Evolutionary conservation across 2,329 filamentous ascomycete species (phyloP), one percentile per base, ranked within the genome.

Genomic region (Pyrenophora teres): DNA sequence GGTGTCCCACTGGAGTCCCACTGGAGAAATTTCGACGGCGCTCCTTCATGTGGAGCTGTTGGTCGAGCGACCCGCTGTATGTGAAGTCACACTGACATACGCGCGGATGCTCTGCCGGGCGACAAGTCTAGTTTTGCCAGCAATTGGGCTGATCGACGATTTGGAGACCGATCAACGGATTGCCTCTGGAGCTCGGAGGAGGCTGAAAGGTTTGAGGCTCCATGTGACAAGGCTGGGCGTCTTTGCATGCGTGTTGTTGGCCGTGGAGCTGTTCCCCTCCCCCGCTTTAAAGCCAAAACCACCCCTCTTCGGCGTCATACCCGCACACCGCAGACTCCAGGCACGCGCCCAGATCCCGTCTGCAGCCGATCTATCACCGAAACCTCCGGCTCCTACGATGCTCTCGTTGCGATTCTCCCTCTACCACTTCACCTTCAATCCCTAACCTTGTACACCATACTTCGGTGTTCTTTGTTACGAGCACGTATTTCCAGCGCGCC

Each of bases 301-400:
- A 60, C 59, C 62, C 64, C 59, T 57, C 61, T 44, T 48, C 51
- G 30, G 56, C 62, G 60, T 64, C 64, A 64, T 63, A 59, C 27
- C 27, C 27, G 27, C 27, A 30, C 27, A 30, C 56, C 50, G 57
- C 62, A 52, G 47, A 54, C 40, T 56, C 55, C 50, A 37, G 52
- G 45, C 56, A 60, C 54, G 56, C 52, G 57, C 46, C 43, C 57
- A 51, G 53, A 52, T 44, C 50, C 56, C 57, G 54, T 59, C 59
- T 49, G 54, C 50, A 62, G 63, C 63, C 60, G 57, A 64, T 55
- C 56, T 52, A 53, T 51, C 49, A 52, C 63, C 62, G 63, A 64
- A 50, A 31, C 47, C 56, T 59, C 51, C 39, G 40, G 39, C 33
- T 51, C 49, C 43, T 60, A 52, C 52, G 32, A 62, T 62, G 56